A percentile compares a stretch with the other conserved stretches of the same genome.
Evolutionary conservation across 805 yeast species (phyloP).

Genomic region (Kockiozyma suomiensis): DNA sequence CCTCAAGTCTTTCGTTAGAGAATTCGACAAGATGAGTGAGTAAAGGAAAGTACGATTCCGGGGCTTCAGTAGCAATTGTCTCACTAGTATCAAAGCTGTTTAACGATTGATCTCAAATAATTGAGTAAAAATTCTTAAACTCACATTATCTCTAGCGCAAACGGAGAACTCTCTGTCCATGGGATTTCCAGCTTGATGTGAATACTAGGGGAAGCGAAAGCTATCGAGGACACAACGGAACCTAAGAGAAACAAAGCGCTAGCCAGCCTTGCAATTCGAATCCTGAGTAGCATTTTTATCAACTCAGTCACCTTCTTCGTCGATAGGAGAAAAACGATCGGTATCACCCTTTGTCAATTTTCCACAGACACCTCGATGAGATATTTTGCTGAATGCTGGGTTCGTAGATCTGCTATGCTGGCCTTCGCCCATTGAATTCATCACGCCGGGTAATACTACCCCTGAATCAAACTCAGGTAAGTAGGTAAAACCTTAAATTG

Average conservation of each 20-base stretch:
- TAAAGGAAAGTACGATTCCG: slow-evolving; percentile 43
- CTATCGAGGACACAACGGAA: neutral
- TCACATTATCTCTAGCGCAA: slow-evolving; percentile 27
- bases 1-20: slow-evolving; percentile 28
- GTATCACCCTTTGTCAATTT: no score
- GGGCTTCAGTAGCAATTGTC: slow-evolving; percentile 40
- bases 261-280: neutral
- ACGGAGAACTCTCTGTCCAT: slow-evolving; percentile 31
- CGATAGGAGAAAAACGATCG: no score
- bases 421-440: neutral
- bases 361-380: no score
- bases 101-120: neutral
- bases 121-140: neutral
- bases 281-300: neutral
- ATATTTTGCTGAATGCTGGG: neutral
- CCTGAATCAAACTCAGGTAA: slow-evolving; percentile 7
- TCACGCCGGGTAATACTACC: slow-evolving; percentile 5
- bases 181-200: slow-evolving; percentile 17
- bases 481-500: neutral
- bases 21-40: slow-evolving; percentile 33
- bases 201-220: slow-evolving; percentile 19
- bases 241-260: neutral
- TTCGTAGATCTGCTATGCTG: neutral
- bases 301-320: no score
- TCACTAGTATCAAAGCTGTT: slow-evolving; percentile 36